Conservation (phyloP, 768 basidiomycete genomes). For the Suillus occidentalis region DNA sequence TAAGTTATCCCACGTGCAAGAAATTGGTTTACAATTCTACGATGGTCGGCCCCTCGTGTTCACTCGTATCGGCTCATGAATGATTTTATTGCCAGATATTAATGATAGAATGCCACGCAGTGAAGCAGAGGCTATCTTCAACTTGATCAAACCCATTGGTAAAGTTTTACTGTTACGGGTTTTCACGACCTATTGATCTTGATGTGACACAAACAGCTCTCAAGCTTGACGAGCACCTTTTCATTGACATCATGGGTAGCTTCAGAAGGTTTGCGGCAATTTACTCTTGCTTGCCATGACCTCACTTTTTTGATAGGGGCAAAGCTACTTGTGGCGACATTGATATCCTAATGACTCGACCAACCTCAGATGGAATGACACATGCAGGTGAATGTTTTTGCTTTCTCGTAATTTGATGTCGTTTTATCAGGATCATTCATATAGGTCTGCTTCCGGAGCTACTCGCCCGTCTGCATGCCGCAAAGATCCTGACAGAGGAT, state of each 20-base stretch:
- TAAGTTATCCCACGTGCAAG: constrained; percentile 55
- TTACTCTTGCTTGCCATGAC: neutral
- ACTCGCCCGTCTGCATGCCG: constrained; percentile 52
- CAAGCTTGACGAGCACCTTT: constrained; percentile 65
- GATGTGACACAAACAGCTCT: constrained; percentile 48
- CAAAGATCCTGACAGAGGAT: constrained; percentile 77
- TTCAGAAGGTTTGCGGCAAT: constrained; percentile 59
- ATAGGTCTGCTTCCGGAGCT: constrained; percentile 63
- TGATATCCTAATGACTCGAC: constrained; percentile 83
- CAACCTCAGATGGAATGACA: constrained; percentile 66
- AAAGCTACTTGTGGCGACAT: constrained; percentile 87
- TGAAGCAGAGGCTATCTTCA: constrained; percentile 75
- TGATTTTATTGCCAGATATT: constrained; percentile 53
- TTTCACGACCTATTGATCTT: neutral
- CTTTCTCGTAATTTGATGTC: constrained; percentile 3
- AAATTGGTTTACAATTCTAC: constrained; percentile 69
- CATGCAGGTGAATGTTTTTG: constrained; percentile 55
- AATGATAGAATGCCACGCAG: constrained; percentile 81
- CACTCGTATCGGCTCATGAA: neutral
- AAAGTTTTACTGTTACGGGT: constrained; percentile 13
- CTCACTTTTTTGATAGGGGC: constrained; percentile 47
- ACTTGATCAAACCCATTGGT: constrained; percentile 73
- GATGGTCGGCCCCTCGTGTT: constrained; percentile 47
- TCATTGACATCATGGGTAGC: constrained; percentile 89
- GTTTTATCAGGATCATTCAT: neutral